Evolutionary conservation across 176 grass and related monocot genomes (phyloP).

Genomic region (Triticum dicoccoides): DNA sequence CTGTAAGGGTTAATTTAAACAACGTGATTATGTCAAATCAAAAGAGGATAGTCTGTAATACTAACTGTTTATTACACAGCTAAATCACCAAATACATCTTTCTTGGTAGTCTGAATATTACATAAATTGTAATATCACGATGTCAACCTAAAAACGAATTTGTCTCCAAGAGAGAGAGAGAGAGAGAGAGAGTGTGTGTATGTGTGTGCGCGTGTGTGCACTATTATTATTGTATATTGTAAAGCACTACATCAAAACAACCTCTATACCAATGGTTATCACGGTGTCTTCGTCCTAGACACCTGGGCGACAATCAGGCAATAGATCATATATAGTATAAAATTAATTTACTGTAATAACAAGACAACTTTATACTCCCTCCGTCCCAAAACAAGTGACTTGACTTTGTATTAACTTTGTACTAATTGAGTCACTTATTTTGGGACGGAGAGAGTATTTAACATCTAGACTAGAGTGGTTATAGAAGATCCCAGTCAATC

Average conservation of each 20-base stretch:
- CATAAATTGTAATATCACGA: background rate
- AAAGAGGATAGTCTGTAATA: background rate
- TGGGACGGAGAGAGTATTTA: background rate
- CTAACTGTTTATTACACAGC: background rate
- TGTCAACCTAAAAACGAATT: background rate
- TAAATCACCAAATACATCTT: background rate
- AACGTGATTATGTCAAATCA: background rate
- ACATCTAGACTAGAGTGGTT: background rate
- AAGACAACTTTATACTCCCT: background rate
- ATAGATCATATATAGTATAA: background rate
- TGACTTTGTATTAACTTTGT: too few relatives aligned
- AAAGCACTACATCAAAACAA: background rate
- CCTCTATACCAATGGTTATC: background rate
- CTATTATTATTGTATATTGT: background rate
- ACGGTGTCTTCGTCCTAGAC: background rate
- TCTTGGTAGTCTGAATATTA: background rate
- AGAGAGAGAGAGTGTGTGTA: too few relatives aligned
- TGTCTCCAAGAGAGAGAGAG: background rate
- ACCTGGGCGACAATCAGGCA: background rate
- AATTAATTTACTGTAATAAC: background rate
- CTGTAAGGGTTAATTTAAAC: background rate
- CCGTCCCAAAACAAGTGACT: too few relatives aligned
- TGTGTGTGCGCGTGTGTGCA: too few relatives aligned
- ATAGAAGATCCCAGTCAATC: background rate
- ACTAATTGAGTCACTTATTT: too few relatives aligned